Percentiles rank a stretch among this genome's conserved stretches.
Evolutionary conservation across 2,329 filamentous ascomycete genomes (phyloP).

Genomic region (Elsinoe australis): DNA sequence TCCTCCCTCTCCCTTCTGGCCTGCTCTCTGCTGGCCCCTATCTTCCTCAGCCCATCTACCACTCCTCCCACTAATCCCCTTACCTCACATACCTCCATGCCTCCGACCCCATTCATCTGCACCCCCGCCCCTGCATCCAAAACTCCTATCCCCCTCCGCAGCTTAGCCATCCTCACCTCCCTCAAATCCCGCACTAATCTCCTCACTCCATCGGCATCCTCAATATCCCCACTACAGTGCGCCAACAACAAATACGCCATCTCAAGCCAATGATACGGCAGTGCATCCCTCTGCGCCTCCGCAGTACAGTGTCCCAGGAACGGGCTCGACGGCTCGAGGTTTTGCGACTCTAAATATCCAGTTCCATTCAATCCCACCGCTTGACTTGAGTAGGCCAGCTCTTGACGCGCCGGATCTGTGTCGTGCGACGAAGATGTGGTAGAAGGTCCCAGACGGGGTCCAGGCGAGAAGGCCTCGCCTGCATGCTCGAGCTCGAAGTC

Average conservation of each 20-base stretch:
- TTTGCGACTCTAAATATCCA: conserved; percentile 25
- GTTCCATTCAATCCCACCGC: conserved; percentile 17
- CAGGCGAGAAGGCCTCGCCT: conserved; percentile 66
- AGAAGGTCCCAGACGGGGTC: conserved; percentile 56
- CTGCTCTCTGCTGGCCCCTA: conserved; percentile 74
- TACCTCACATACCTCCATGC: conserved; percentile 86
- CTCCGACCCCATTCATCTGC: conserved; percentile 74
- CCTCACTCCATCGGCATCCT: conserved; percentile 63
- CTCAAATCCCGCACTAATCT: conserved; percentile 71
- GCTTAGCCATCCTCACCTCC: conserved; percentile 83
- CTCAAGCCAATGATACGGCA: conserved; percentile 96
- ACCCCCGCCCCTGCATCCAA: conserved; percentile 65
- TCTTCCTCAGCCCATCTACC: conserved; percentile 75
- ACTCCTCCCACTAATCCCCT: conserved; percentile 77
- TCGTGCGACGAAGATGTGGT: conserved; percentile 30
- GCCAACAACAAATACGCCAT: conserved; percentile 79
- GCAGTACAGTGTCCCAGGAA: conserved; percentile 68
- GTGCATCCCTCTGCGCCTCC: conserved; percentile 56
- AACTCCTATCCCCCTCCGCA: conserved; percentile 64
- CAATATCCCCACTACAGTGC: conserved; percentile 75
- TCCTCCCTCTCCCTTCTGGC: conserved; percentile 68
- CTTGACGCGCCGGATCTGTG: background rate
- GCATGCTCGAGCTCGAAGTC: conserved; percentile 67
- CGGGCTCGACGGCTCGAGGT: conserved; percentile 48
- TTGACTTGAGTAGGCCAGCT: no score